A percentile compares a stretch with the other conserved stretches of the same genome.
Evolutionary conservation across 352 stramenopile species (phyloP).

Genomic region (Phytophthora quininea): DNA sequence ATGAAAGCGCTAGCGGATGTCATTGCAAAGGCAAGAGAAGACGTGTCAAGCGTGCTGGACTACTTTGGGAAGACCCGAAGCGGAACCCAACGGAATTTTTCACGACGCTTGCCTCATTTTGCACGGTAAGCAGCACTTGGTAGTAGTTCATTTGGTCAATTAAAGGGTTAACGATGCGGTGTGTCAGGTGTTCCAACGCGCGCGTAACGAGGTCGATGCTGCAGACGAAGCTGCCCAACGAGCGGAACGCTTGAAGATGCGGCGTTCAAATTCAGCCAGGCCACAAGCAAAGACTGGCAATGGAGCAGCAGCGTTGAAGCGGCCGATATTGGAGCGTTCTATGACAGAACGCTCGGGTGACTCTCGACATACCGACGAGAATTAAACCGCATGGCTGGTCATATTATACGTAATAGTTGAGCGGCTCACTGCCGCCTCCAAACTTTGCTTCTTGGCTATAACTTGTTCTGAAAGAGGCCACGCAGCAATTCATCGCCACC

Average conservation of each 20-base stretch:
- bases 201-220: constrained; percentile 71
- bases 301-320: constrained; percentile 23
- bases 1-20: constrained; percentile 47
- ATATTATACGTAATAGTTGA: constrained; percentile 33
- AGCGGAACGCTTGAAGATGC: constrained; percentile 69
- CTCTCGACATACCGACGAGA: constrained; percentile 21
- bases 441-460: not conserved
- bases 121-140: constrained; percentile 35
- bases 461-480: not conserved
- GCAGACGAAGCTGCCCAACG: constrained; percentile 60
- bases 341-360: constrained; percentile 29
- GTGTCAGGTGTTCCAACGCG: constrained; percentile 61
- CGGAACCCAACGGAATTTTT: constrained; percentile 82
- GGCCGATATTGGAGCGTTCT: constrained; percentile 41
- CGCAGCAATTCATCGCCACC: constrained; percentile 52
- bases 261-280: constrained; percentile 36
- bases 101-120: constrained; percentile 84
- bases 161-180: not conserved
- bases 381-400: constrained; percentile 21
- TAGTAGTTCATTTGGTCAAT: not conserved
- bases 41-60: constrained; percentile 79
- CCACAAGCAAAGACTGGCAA: constrained; percentile 22
- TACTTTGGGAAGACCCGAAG: constrained; percentile 88
- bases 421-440: not conserved
- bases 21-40: constrained; percentile 49